A percentile compares a stretch with the other conserved stretches of the same genome.
phyloP scores from a whole-genome alignment of 2,329 filamentous ascomycete species.

The Monosporascus sp. region DNA sequence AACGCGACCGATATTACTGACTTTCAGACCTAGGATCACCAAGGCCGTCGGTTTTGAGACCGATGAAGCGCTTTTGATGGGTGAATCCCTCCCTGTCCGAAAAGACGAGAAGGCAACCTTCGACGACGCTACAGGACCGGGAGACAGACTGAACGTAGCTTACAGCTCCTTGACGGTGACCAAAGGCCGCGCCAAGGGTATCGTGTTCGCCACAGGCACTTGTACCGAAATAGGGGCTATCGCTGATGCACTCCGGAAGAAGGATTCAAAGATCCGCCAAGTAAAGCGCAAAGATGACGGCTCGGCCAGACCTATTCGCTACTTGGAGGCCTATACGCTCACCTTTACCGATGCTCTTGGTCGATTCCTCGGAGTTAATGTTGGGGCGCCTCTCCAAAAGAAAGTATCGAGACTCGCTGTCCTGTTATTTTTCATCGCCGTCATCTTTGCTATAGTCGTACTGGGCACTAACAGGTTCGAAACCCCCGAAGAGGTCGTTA shows the following conservation, averaged over 20 bases:
- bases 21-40: conserved; percentile 27
- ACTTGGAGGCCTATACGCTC: conserved; percentile 38
- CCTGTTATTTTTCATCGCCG: conserved; percentile 59
- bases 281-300: conserved; percentile 49
- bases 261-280: conserved; percentile 43
- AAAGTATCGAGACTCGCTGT: conserved; percentile 64
- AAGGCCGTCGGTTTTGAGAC: conserved; percentile 52
- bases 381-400: conserved; percentile 64
- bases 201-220: conserved; percentile 56
- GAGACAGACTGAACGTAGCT: conserved; percentile 58
- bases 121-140: conserved; percentile 46
- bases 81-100: conserved; percentile 55
- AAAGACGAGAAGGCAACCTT: conserved; percentile 47
- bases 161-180: conserved; percentile 59
- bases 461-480: conserved; percentile 57
- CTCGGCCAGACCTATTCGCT: conserved; percentile 46
- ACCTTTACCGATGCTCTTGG: conserved; percentile 54
- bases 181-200: conserved; percentile 54
- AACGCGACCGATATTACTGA: neutral
- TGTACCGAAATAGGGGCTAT: conserved; percentile 61
- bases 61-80: conserved; percentile 58
- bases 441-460: conserved; percentile 64
- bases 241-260: conserved; percentile 52
- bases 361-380: conserved; percentile 60
- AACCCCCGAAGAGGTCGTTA: conserved; percentile 54